Conservation (phyloP, 2,329 filamentous ascomycete species). For the Dactylellina parvicollis region DNA sequence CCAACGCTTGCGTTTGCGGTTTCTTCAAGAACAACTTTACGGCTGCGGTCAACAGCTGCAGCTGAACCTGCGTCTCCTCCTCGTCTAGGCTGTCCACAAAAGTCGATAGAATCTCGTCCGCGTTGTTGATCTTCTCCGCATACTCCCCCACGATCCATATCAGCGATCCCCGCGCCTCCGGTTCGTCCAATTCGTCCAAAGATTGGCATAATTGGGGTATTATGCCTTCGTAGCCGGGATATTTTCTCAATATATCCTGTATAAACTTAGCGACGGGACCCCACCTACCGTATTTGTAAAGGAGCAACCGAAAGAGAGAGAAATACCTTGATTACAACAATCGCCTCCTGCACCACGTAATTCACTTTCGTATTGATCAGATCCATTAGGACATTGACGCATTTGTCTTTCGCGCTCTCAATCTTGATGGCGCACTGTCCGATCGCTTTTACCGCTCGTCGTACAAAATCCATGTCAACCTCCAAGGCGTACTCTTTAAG, state of each 20-base stretch:
- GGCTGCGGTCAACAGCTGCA: slow-evolving; percentile 95
- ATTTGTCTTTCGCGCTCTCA: slow-evolving; percentile 91
- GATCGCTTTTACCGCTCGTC: slow-evolving; percentile 92
- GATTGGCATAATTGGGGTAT: slow-evolving; percentile 96
- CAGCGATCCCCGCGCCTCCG: slow-evolving; percentile 84
- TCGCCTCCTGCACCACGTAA: slow-evolving; percentile 97
- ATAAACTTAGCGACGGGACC: not conserved
- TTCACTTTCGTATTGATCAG: slow-evolving; percentile 98
- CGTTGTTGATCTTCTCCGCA: slow-evolving; percentile 98
- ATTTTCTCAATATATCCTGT: slow-evolving; percentile 90
- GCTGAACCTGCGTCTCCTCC: slow-evolving; percentile 97
- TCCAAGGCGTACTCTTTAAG: slow-evolving; percentile 97
- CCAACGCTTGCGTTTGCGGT: slow-evolving; percentile 87
- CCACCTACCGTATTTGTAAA: not conserved
- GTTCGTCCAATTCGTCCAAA: slow-evolving; percentile 96
- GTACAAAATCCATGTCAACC: slow-evolving; percentile 98
- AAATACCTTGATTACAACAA: slow-evolving; percentile 87
- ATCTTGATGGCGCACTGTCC: slow-evolving; percentile 99
- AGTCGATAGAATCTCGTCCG: slow-evolving; percentile 88
- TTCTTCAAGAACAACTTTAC: slow-evolving; percentile 98
- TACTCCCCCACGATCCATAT: slow-evolving; percentile 99
- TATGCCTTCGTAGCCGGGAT: slow-evolving; percentile 96
- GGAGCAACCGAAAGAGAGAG: not conserved
- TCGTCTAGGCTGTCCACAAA: slow-evolving; percentile 96
- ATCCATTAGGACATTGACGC: slow-evolving; percentile 91